Conservation (phyloP, 352 stramenopile species). For the Phytophthora idaei region DNA sequence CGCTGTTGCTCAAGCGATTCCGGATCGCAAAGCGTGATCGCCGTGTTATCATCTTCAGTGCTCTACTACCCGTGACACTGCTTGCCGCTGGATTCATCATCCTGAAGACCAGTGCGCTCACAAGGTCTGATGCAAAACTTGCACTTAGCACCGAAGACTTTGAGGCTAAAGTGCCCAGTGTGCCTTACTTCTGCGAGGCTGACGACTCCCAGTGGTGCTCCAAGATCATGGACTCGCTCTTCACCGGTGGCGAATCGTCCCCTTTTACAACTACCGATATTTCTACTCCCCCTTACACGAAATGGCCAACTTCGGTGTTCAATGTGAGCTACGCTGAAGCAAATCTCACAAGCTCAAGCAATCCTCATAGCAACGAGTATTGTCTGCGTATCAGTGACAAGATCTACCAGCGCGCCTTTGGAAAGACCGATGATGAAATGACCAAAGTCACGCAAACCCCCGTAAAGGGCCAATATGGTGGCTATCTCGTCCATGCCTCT, state of each 20-base stretch:
- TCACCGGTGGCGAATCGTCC: conserved; percentile 33
- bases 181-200: conserved; percentile 58
- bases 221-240: conserved; percentile 39
- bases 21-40: conserved; percentile 92
- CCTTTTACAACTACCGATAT: conserved; percentile 41
- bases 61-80: conserved; percentile 78
- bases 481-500: conserved; percentile 44
- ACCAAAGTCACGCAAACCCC: conserved; percentile 62
- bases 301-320: conserved; percentile 40
- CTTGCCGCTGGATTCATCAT: conserved; percentile 81
- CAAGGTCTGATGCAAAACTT: conserved; percentile 53
- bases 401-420: conserved; percentile 43
- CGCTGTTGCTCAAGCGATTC: conserved; percentile 90
- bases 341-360: conserved; percentile 27
- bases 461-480: conserved; percentile 44
- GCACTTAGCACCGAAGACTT: conserved; percentile 47
- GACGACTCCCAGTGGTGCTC: conserved; percentile 61
- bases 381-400: conserved; percentile 44
- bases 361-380: conserved; percentile 35
- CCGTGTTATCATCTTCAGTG: conserved; percentile 86
- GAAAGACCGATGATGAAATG: conserved; percentile 63
- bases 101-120: conserved; percentile 65
- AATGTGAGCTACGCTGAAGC: conserved; percentile 35
- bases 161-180: conserved; percentile 17
- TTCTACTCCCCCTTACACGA: conserved; percentile 40